These are phyloP conservation scores for Brettanomyces anomalus DNA, from an alignment of 805 yeast species.

Conservation along the genomic window DNA sequence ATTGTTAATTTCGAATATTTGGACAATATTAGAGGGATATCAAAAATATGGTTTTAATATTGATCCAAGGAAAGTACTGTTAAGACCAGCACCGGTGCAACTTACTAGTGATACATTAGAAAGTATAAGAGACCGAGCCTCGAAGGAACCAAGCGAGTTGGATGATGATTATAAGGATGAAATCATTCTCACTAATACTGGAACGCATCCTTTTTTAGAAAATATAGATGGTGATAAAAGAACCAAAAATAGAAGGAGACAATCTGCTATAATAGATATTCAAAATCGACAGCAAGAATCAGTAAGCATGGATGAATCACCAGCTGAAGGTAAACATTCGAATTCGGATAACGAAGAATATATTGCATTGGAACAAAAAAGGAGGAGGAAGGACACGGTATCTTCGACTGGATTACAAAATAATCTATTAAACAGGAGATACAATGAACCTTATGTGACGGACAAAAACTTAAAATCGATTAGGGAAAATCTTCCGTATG, in stretches of 20 bases:
- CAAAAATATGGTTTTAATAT: constrained; percentile 15
- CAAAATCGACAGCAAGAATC: too few relatives aligned
- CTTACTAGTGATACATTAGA: neutral
- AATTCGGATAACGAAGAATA: neutral
- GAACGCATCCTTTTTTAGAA: too few relatives aligned
- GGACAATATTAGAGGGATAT: constrained; percentile 14
- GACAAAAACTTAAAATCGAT: constrained; percentile 12
- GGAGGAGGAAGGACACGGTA: neutral
- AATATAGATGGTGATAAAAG: too few relatives aligned
- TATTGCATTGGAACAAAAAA: neutral
- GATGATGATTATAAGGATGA: neutral
- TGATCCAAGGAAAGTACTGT: neutral
- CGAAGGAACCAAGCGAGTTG: neutral
- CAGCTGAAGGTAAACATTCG: neutral
- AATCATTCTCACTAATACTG: neutral
- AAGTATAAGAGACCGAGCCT: neutral
- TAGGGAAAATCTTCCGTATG: constrained; percentile 8
- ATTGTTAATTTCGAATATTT: constrained; percentile 9
- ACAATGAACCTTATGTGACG: constrained; percentile 10
- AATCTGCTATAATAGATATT: too few relatives aligned
- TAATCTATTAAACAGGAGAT: too few relatives aligned
- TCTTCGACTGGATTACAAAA: too few relatives aligned
- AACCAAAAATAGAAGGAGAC: too few relatives aligned
- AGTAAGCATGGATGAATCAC: too few relatives aligned
- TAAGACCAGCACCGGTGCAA: neutral